Evolutionary conservation across 768 basidiomycete species (phyloP).

Genomic region (Brasilioporus rufonigricans): DNA sequence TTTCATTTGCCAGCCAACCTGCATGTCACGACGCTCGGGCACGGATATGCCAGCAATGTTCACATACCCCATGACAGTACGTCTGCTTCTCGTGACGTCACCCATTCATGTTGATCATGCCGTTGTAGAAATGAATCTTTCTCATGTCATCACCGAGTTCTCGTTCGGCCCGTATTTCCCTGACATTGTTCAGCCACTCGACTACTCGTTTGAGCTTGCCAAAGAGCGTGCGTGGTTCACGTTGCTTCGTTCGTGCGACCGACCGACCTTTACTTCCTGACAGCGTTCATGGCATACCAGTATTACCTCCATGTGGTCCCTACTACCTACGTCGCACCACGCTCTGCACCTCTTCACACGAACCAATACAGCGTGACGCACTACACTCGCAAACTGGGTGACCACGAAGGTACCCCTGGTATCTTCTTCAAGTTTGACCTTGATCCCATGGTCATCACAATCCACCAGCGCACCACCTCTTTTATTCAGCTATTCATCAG

Average conservation of each 20-base stretch:
- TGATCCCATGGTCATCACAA: constrained; percentile 82
- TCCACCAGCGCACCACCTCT: constrained; percentile 85
- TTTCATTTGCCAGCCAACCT: constrained; percentile 62
- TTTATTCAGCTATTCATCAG: constrained; percentile 81
- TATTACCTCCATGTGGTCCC: constrained; percentile 96
- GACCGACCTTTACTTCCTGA: neutral
- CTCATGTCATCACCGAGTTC: constrained; percentile 94
- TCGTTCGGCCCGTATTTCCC: constrained; percentile 97
- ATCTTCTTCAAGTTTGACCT: constrained; percentile 99
- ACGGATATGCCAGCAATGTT: constrained; percentile 85
- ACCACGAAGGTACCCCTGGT: constrained; percentile 80
- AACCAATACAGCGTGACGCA: constrained; percentile 95
- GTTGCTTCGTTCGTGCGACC: neutral
- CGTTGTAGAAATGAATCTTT: constrained; percentile 85
- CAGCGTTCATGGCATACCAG: constrained; percentile 88
- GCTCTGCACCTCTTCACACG: constrained; percentile 60
- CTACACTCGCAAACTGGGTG: constrained; percentile 73
- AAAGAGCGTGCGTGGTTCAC: constrained; percentile 47
- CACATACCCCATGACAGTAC: constrained; percentile 85
- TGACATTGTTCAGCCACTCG: constrained; percentile 91
- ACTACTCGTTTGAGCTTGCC: constrained; percentile 80
- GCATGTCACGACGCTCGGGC: constrained; percentile 92
- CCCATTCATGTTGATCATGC: neutral
- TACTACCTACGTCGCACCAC: constrained; percentile 84
- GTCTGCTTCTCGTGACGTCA: constrained; percentile 29